phyloP scores from a whole-genome alignment of 2,329 filamentous ascomycete species.

The Plectosphaerella sp. region DNA sequence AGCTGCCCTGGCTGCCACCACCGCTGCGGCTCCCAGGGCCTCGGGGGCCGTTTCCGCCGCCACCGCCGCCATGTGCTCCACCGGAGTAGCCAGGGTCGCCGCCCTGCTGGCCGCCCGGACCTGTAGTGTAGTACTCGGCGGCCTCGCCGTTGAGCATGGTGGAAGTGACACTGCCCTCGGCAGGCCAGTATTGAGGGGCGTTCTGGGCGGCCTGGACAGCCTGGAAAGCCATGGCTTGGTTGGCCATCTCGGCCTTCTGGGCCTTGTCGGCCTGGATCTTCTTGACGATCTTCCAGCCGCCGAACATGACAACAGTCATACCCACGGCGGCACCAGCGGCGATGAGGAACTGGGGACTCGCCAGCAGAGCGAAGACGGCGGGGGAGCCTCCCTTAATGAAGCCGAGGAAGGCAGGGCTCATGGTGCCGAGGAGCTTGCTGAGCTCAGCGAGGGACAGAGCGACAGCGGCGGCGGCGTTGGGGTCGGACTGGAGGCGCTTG shows the following conservation, averaged over 20 bases:
- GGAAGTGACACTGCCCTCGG: background rate
- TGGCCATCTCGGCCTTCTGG: slow-evolving; percentile 15
- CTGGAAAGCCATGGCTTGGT: slow-evolving; percentile 23
- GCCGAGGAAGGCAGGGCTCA: slow-evolving; percentile 75
- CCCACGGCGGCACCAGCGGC: slow-evolving; percentile 84
- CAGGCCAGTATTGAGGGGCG: slow-evolving; percentile 3
- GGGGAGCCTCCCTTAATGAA: slow-evolving; percentile 78
- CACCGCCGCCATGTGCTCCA: slow-evolving; percentile 13
- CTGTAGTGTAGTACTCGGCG: slow-evolving; percentile 5
- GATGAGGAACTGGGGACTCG: slow-evolving; percentile 81
- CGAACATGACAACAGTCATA: slow-evolving; percentile 92
- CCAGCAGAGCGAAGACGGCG: slow-evolving; percentile 76
- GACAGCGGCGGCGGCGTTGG: slow-evolving; percentile 88
- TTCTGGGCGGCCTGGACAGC: slow-evolving; percentile 4
- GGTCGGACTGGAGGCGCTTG: slow-evolving; percentile 60
- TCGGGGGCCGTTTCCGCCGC: slow-evolving; percentile 17
- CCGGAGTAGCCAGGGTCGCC: background rate
- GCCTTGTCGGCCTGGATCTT: slow-evolving; percentile 54
- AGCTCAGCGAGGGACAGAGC: slow-evolving; percentile 91
- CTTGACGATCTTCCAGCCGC: slow-evolving; percentile 97
- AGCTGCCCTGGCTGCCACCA: slow-evolving; percentile 20
- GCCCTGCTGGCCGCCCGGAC: background rate
- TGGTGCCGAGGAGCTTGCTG: slow-evolving; percentile 73
- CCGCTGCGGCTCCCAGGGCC: slow-evolving; percentile 11
- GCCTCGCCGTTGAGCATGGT: slow-evolving; percentile 3